A percentile compares a stretch with the other conserved stretches of the same genome.
phyloP scores from a whole-genome alignment of 768 basidiomycete genomes.

The Leccinellum rugosiceps region DNA sequence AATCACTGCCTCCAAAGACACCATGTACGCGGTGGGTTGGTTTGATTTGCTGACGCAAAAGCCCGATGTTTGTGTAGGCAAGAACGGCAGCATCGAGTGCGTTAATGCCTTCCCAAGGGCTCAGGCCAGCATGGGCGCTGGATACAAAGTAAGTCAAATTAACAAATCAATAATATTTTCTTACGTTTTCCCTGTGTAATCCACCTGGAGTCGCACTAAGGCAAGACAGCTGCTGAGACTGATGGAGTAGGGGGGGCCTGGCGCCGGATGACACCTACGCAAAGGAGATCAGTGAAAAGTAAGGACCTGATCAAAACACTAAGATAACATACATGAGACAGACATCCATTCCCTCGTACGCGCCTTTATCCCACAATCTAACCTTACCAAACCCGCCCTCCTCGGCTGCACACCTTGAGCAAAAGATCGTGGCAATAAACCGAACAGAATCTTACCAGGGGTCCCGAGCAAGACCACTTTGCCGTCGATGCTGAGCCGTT shows the following conservation, averaged over 20 bases:
- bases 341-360: slow-evolving; percentile 72
- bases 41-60: slow-evolving; percentile 76
- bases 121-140: slow-evolving; percentile 75
- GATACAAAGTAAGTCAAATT: background rate
- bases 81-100: slow-evolving; percentile 86
- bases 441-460: slow-evolving; percentile 47
- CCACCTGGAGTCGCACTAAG: slow-evolving; percentile 53
- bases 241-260: slow-evolving; percentile 67
- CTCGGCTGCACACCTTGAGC: slow-evolving; percentile 46
- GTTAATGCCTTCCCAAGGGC: slow-evolving; percentile 84
- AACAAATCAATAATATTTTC: slow-evolving; percentile 5
- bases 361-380: slow-evolving; percentile 60
- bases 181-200: slow-evolving; percentile 74
- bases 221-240: slow-evolving; percentile 66
- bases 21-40: slow-evolving; percentile 81
- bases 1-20: slow-evolving; percentile 70
- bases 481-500: slow-evolving; percentile 28
- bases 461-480: slow-evolving; percentile 74
- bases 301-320: background rate
- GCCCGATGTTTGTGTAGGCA: slow-evolving; percentile 75
- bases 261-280: slow-evolving; percentile 76
- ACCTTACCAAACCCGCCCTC: slow-evolving; percentile 78
- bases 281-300: background rate
- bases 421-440: background rate
- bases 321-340: slow-evolving; percentile 60